A percentile compares a stretch with the other conserved stretches of the same genome.
Evolutionary conservation across 2,329 filamentous ascomycete genomes (phyloP).

Genomic region (Exserohilum rostratum): DNA sequence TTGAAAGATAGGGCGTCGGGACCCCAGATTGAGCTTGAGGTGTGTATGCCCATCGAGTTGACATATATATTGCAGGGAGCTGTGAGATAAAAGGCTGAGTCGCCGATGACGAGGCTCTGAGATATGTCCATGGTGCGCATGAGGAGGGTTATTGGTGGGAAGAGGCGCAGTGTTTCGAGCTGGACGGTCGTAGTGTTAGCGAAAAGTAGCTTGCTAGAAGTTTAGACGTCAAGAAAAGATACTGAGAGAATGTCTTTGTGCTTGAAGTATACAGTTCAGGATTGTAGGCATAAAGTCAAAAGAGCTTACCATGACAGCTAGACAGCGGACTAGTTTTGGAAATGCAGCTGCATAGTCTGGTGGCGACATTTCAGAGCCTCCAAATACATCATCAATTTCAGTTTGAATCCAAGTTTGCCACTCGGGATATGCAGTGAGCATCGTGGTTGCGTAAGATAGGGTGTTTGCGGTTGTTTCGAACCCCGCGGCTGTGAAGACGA

Average conservation of each 20-base stretch:
- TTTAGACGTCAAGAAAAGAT: too few relatives aligned
- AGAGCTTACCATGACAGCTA: slow-evolving; percentile 4
- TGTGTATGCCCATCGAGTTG: too few relatives aligned
- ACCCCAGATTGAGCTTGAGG: neutral
- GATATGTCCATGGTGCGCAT: too few relatives aligned
- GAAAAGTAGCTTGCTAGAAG: too few relatives aligned
- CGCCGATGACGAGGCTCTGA: too few relatives aligned
- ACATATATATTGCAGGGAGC: too few relatives aligned
- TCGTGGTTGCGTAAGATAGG: slow-evolving; percentile 54
- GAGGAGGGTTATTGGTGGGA: too few relatives aligned
- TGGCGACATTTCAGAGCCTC: neutral
- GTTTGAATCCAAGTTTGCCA: slow-evolving; percentile 59
- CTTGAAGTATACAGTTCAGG: neutral
- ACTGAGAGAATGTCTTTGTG: too few relatives aligned
- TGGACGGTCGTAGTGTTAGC: neutral
- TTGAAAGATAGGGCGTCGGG: neutral
- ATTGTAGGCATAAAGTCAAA: neutral
- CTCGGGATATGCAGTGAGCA: slow-evolving; percentile 54
- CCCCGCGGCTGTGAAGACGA: slow-evolving; percentile 28
- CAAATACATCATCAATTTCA: slow-evolving; percentile 51
- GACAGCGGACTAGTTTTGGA: slow-evolving; percentile 1
- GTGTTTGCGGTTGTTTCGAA: slow-evolving; percentile 51
- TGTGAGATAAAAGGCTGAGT: too few relatives aligned
- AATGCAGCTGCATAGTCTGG: slow-evolving; percentile 1
- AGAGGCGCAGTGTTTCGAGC: slow-evolving; percentile 37